Conservation (phyloP, 495 filamentous ascomycete genomes). For the Diplogelasinospora grovesii region DNA sequence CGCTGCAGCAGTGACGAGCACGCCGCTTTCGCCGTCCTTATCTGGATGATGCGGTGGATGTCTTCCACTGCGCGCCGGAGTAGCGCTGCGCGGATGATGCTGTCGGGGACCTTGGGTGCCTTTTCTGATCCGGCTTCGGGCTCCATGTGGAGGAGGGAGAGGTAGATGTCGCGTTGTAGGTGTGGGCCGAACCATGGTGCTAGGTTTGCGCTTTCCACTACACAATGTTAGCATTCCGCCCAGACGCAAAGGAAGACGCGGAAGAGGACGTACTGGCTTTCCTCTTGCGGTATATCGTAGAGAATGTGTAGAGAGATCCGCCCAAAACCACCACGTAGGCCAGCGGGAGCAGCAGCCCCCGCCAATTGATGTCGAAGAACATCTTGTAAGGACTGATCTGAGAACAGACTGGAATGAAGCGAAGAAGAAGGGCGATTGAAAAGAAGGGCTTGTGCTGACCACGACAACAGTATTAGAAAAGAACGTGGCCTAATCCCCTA, state of each 20-base stretch:
- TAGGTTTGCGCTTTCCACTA: conserved; percentile 69
- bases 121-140: conserved; percentile 63
- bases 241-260: not conserved
- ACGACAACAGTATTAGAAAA: too few relatives aligned
- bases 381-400: too few relatives aligned
- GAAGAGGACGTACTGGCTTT: conserved; percentile 63
- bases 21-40: conserved; percentile 79
- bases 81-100: conserved; percentile 82
- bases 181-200: conserved; percentile 91
- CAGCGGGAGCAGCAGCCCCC: conserved; percentile 71
- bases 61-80: conserved; percentile 85
- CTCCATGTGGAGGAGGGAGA: conserved; percentile 82
- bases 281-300: conserved; percentile 84
- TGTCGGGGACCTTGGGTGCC: conserved; percentile 69
- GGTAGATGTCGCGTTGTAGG: conserved; percentile 87
- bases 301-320: conserved; percentile 86
- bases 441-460: too few relatives aligned
- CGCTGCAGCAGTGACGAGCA: conserved; percentile 74
- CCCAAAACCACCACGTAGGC: conserved; percentile 82
- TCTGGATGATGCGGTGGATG: conserved; percentile 78
- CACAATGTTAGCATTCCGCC: conserved; percentile 2
- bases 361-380: conserved; percentile 68
- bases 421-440: not conserved
- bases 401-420: not conserved
- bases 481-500: too few relatives aligned